Evolutionary conservation across 352 stramenopile species (phyloP).

Genomic region (Blastocystis sp.): DNA sequence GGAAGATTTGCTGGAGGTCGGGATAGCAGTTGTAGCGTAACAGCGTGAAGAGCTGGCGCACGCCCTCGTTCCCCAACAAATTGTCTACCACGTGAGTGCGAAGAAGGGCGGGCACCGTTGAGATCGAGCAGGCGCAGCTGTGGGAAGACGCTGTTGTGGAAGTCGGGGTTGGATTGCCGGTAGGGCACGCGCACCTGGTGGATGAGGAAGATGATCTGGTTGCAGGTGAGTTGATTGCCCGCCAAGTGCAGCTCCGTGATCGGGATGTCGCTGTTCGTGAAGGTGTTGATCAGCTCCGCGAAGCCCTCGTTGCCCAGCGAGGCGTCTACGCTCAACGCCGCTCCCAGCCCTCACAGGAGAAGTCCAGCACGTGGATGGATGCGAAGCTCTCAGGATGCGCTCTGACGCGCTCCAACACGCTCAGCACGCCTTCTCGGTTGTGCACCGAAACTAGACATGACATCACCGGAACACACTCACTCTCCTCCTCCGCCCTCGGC

Average conservation of each 20-base stretch:
- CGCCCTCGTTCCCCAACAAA: slow-evolving; percentile 25
- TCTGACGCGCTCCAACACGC: not conserved
- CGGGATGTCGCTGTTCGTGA: slow-evolving; percentile 13
- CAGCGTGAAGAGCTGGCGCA: slow-evolving; percentile 42
- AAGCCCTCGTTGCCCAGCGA: slow-evolving; percentile 44
- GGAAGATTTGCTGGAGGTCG: slow-evolving; percentile 26
- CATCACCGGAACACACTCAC: not conserved
- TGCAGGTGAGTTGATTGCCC: slow-evolving; percentile 21
- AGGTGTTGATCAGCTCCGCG: slow-evolving; percentile 9
- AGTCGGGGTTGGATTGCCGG: not conserved
- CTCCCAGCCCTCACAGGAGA: slow-evolving; percentile 7
- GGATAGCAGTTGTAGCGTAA: slow-evolving; percentile 28
- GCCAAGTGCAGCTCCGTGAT: slow-evolving; percentile 12
- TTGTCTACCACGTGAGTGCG: not conserved
- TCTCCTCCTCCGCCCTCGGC: not conserved
- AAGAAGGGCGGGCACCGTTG: not conserved
- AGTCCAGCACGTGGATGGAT: not conserved
- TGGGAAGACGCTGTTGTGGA: slow-evolving; percentile 14
- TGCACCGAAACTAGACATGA: not conserved
- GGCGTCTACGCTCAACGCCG: not conserved
- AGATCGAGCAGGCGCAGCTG: slow-evolving; percentile 41
- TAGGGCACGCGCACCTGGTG: slow-evolving; percentile 42
- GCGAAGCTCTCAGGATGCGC: not conserved
- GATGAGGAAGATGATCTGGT: slow-evolving; percentile 55
- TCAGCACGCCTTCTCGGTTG: not conserved